A percentile compares a stretch with the other conserved stretches of the same genome.
Evolutionary conservation across 805 yeast genomes (phyloP).

Genomic region (Wickerhamiella slavikovae): DNA sequence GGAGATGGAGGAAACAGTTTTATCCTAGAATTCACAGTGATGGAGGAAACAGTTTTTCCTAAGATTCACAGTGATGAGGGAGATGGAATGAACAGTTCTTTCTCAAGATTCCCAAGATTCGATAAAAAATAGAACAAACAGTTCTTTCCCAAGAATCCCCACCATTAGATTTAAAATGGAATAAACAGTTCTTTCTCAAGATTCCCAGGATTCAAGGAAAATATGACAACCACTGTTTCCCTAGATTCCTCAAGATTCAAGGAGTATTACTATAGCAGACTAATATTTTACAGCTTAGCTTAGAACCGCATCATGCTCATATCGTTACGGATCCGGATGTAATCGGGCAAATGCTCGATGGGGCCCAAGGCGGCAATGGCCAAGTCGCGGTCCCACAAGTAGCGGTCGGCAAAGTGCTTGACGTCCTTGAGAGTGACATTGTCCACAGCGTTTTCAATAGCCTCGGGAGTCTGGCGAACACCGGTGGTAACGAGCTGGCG

Average conservation of each 20-base stretch:
- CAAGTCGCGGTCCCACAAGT: constrained; percentile 55
- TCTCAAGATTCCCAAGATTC: too few species aligned
- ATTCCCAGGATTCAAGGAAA: too few species aligned
- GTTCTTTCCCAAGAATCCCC: too few species aligned
- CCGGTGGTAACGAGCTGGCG: constrained; percentile 95
- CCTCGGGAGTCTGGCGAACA: constrained; percentile 47
- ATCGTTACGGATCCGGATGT: constrained; percentile 34
- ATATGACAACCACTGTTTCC: too few species aligned
- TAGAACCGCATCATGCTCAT: constrained; percentile 15
- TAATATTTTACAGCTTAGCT: too few species aligned
- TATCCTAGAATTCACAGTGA: not conserved
- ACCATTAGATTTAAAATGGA: too few species aligned
- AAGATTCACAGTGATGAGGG: too few species aligned
- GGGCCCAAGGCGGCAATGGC: constrained; percentile 89
- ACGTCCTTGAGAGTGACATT: constrained; percentile 62
- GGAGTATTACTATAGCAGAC: too few species aligned
- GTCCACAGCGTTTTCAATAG: constrained; percentile 56
- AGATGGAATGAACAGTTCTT: too few species aligned
- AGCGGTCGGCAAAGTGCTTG: constrained; percentile 70
- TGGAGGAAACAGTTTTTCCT: not conserved
- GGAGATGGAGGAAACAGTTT: constrained; percentile 19
- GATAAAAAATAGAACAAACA: too few species aligned
- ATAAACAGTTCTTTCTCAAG: too few species aligned
- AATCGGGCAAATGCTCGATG: constrained; percentile 47
- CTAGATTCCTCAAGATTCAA: too few species aligned